phyloP scores from a whole-genome alignment of 257 asterid species.

The Parsonsia alboflavescens region DNA sequence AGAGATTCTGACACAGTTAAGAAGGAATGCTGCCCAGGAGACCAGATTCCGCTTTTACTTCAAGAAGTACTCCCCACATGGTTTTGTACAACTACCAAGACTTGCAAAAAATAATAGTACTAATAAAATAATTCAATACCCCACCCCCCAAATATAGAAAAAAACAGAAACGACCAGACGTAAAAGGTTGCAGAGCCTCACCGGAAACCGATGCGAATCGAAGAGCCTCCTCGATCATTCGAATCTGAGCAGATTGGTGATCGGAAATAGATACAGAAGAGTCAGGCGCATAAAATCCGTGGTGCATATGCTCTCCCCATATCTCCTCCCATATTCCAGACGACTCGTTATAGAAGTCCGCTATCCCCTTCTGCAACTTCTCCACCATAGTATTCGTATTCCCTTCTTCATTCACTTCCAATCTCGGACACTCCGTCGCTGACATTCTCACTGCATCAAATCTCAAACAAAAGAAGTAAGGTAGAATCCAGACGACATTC shows the following conservation, averaged over 20 bases:
- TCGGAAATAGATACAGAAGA: slow-evolving; percentile 54
- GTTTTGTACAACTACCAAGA: no score
- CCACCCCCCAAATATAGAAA: no score
- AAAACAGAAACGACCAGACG: no score
- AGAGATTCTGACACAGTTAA: no score
- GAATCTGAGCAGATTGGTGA: slow-evolving; percentile 88
- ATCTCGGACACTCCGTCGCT: background rate
- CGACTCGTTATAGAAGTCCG: slow-evolving; percentile 88
- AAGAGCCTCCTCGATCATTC: slow-evolving; percentile 89
- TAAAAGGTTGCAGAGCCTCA: background rate
- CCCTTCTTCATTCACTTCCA: background rate
- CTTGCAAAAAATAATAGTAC: no score
- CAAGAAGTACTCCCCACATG: no score
- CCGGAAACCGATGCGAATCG: slow-evolving; percentile 71
- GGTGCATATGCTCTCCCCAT: slow-evolving; percentile 99
- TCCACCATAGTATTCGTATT: slow-evolving; percentile 6
- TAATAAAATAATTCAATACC: no score
- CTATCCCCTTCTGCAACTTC: slow-evolving; percentile 73
- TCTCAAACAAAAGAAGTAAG: background rate
- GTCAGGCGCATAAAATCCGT: slow-evolving; percentile 66
- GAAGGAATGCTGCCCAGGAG: no score
- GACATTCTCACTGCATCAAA: background rate
- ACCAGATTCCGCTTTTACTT: background rate
- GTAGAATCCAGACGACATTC: background rate
- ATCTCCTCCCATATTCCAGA: slow-evolving; percentile 85